Evolutionary conservation across 1,139 yeast species (phyloP), one percentile per base, ranked within the genome.

Genomic region (Lodderomyces jiufengensis): DNA sequence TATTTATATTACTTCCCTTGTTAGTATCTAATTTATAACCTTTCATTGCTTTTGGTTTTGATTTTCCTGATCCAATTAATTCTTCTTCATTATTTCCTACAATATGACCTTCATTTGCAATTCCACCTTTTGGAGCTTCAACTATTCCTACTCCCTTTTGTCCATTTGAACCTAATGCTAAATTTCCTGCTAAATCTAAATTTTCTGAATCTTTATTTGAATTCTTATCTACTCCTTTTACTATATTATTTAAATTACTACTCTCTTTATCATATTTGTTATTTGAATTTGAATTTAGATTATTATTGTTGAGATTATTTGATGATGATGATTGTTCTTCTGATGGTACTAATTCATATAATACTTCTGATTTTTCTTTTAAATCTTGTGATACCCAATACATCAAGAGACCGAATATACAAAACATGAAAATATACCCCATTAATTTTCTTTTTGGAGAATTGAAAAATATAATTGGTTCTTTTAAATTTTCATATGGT

Each of bases 111-210:
- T 70, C 76, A 47, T 70, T 70, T 27, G 74, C 76, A 35, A 68
- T 57, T 2, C 76, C 76, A 3, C 76, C 76, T 47, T 66, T 69
- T n/a, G 76, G 75, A 3, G 76, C 76, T 43, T 70, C 74, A 9
- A 51, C 57, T 2, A 70, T 65, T 3, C 73, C 75, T 27, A 55
- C 43, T 1, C 73, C 74, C 32, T 61, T 60, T 35, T 68, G 67
- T 5, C 73, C 75, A 42, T 66, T 65, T 5, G 72, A 59, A 9
- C 67, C 68, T 31, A 57, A 54, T 3, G 70, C 73, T 51, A 63
- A 51, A 45, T 68, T 68, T 9, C 55, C 65, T 0, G 74, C 73
- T 50, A 70, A 63, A 25, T 59, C 72, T 9, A 51, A 44, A 23
- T 46, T 46, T 34, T 41, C 43, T 34, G 30, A 32, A 32, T 44